These are phyloP conservation scores for Typha latifolia DNA, from an alignment of 176 grass and related monocot genomes.

Conservation along the genomic window DNA sequence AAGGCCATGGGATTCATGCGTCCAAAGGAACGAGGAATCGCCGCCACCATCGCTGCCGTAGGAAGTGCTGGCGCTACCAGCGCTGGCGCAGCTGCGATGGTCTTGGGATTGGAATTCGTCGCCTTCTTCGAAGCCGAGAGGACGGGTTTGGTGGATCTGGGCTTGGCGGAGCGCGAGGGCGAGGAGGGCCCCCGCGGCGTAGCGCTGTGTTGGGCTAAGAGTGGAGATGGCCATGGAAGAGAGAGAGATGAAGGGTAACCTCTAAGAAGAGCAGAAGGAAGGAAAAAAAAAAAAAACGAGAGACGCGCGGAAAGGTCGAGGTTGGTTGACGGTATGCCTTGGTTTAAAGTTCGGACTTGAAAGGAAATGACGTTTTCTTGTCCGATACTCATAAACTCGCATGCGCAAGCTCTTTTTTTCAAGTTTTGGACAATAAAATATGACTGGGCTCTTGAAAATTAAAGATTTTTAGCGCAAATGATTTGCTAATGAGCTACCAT, in stretches of 20 bases:
- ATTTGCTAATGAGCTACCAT: no score
- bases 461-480: no score
- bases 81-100: conserved; percentile 32
- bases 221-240: conserved; percentile 40
- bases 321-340: no score
- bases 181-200: conserved; percentile 80
- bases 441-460: no score
- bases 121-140: conserved; percentile 51
- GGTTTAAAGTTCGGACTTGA: no score
- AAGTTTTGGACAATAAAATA: no score
- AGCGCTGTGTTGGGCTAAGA: conserved; percentile 71
- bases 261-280: not conserved
- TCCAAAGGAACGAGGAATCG: conserved; percentile 46
- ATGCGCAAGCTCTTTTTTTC: no score
- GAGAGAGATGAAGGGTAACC: not conserved
- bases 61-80: conserved; percentile 25
- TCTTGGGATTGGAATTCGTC: conserved; percentile 21
- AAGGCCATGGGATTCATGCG: conserved; percentile 73
- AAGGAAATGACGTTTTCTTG: no score
- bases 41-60: conserved; percentile 1
- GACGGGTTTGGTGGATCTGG: conserved; percentile 76
- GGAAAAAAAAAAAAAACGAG: not conserved
- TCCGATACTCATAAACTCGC: no score
- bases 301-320: no score
- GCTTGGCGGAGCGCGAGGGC: conserved; percentile 88